Conservation (phyloP, 768 basidiomycete genomes). For the Trametes maxima region DNA sequence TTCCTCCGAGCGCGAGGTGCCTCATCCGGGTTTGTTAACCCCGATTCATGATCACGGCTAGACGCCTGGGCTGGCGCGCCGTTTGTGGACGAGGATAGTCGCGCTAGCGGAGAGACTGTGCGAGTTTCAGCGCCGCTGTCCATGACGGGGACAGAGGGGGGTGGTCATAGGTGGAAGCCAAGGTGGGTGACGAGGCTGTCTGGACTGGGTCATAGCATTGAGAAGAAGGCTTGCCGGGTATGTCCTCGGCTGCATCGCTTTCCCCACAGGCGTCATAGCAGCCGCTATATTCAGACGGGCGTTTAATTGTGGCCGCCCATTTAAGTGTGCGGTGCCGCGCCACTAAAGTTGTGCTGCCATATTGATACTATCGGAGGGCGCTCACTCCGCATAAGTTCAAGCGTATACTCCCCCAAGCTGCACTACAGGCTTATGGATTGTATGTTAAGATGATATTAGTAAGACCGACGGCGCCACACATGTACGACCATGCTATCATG, state of each 20-base stretch:
- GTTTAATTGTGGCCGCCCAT: neutral
- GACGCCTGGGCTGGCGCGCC: neutral
- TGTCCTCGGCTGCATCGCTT: neutral
- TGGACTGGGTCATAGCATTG: neutral
- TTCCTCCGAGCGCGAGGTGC: neutral
- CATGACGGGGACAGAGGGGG: neutral
- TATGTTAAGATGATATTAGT: no score
- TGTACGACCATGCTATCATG: no score
- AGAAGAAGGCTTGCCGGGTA: neutral
- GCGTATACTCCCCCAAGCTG: no score
- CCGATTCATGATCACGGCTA: neutral
- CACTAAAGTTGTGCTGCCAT: no score
- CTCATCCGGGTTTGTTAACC: neutral
- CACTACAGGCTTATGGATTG: no score
- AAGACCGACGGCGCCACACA: no score
- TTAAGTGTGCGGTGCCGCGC: no score
- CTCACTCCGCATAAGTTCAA: no score
- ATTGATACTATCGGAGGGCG: no score
- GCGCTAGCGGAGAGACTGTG: neutral
- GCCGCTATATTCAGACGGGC: neutral
- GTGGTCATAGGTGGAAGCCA: conserved; percentile 1
- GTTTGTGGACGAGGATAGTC: neutral
- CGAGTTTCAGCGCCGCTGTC: neutral
- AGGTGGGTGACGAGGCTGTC: neutral
- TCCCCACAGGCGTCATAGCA: neutral